Conservation (phyloP, 345 rosid genomes). For the Gossypium anomalum region DNA sequence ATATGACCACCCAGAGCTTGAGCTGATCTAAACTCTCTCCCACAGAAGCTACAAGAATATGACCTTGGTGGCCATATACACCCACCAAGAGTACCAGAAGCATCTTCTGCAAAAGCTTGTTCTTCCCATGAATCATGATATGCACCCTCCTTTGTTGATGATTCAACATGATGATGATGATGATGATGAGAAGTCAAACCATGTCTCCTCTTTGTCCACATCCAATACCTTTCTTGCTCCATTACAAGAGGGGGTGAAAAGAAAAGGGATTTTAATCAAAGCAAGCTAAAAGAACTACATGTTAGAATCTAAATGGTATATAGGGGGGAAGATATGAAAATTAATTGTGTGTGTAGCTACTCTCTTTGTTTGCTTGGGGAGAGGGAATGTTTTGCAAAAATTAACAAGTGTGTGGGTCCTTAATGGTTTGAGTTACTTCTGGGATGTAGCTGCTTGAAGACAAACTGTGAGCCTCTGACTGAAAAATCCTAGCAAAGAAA, state of each 20-base stretch:
- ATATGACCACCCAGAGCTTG: slow-evolving; percentile 90
- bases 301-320: slow-evolving; percentile 1
- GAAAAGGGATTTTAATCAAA: not conserved
- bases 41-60: slow-evolving; percentile 77
- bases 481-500: slow-evolving; percentile 25
- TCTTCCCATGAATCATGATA: slow-evolving; percentile 83
- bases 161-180: slow-evolving; percentile 24
- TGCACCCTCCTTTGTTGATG: slow-evolving; percentile 17
- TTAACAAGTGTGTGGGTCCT: slow-evolving; percentile 16
- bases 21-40: slow-evolving; percentile 80
- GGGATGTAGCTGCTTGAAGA: slow-evolving; percentile 17
- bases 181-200: slow-evolving; percentile 30
- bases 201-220: slow-evolving; percentile 45
- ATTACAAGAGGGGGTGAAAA: slow-evolving; percentile 9
- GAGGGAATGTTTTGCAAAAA: slow-evolving; percentile 11
- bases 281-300: not conserved
- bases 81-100: slow-evolving; percentile 51
- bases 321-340: slow-evolving; percentile 26
- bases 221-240: slow-evolving; percentile 45
- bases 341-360: slow-evolving; percentile 28
- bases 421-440: slow-evolving; percentile 10
- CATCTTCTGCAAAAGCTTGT: slow-evolving; percentile 81
- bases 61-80: slow-evolving; percentile 91
- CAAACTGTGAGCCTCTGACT: slow-evolving; percentile 29
- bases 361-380: slow-evolving; percentile 16